Base-by-base conservation (phyloP, 495 filamentous ascomycete genomes). In the Collariella sp. region DNA sequence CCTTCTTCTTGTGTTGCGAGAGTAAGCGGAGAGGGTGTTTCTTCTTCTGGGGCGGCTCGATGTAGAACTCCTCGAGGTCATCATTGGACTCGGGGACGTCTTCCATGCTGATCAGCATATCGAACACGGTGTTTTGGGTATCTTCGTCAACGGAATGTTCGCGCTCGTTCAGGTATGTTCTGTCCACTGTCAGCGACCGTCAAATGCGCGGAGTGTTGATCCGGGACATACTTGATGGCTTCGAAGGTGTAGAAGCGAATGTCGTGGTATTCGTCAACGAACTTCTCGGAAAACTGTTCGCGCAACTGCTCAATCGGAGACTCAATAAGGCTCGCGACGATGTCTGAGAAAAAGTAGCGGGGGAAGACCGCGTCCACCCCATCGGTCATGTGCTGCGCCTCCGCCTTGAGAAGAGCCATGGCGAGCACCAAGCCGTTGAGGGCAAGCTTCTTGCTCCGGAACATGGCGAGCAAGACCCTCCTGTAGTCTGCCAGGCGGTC, bases 371-470 rank as follows among this genome's bases (percentile, higher is more conserved):
- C 75, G 49, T 85, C 83, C 16, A 82, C 77, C 7, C 76, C 78
- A 33, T 74, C 73, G 45, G 76, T 73, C 26, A 83, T 66, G 65
- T 86, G 74, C 44, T 79, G 78, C 16, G 80, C 77, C 62, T 90
- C 85, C 56, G 83, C 83, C 70, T 91, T 89, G 50, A 95, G 64
- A 12, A 96, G 65, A 42, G 86, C 83, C 90, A 96, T 91, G 40
- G 84, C 77, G 31, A 96, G 69, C 1, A 83, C 85, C 56, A 96
- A 67, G 40, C 83, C 84, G 36, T 81, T 84, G 62, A 73, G 60
- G 55, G 78, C 61, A 38, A 73, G 59, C 50, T 80, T 73, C 13
- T 79, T 74, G 50, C 79, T 68, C 13, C 71, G 62, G 5, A 90
- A 67, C 46, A 85, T 74, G 16, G 69, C 63, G 11, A 83, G 50